Evolutionary conservation across 805 yeast species (phyloP).

Genomic region (Yarrowia osloensis): DNA sequence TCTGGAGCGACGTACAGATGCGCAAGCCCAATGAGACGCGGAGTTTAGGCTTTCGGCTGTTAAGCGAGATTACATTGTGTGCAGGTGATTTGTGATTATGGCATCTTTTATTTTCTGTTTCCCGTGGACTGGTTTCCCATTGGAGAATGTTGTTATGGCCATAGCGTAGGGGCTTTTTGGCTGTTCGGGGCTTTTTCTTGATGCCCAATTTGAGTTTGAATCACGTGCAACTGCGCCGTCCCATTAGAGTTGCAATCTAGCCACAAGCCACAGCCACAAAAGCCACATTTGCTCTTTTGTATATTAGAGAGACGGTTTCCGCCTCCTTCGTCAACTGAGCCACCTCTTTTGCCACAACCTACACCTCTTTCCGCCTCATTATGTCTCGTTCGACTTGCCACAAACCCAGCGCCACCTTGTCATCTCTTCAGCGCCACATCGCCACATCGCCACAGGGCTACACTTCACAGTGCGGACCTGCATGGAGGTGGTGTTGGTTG

Average conservation of each 20-base stretch:
- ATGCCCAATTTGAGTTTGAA: background rate
- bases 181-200: background rate
- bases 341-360: constrained; percentile 24
- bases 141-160: background rate
- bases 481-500: background rate
- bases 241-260: background rate
- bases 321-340: constrained; percentile 7
- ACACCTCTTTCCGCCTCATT: constrained; percentile 6
- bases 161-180: background rate
- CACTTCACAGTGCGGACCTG: background rate
- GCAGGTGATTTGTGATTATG: background rate
- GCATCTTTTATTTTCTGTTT: background rate
- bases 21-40: background rate
- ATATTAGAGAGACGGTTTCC: background rate
- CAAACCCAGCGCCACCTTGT: background rate
- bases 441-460: background rate
- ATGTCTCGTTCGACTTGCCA: background rate
- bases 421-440: background rate
- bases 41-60: background rate
- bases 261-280: constrained; percentile 25
- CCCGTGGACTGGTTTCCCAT: background rate
- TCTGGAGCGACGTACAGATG: background rate
- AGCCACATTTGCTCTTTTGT: background rate
- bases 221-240: constrained; percentile 14
- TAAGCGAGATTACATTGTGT: background rate